These are phyloP conservation scores for Diaporthe sp. DNA, from an alignment of 2,329 filamentous ascomycete species.

Conservation along the genomic window DNA sequence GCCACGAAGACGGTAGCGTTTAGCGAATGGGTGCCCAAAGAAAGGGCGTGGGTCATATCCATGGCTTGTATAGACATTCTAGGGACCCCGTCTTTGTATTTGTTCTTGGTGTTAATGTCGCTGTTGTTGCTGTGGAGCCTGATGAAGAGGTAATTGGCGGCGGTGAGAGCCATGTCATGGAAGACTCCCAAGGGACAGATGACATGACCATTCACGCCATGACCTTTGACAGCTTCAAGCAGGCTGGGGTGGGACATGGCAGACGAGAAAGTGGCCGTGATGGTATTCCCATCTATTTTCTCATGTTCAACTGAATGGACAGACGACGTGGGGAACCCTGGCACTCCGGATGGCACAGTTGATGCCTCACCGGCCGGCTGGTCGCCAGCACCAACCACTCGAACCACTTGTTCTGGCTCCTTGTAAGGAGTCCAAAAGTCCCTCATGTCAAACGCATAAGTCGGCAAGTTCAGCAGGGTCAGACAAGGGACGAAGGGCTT, in stretches of 20 bases:
- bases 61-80: background rate
- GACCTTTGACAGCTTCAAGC: slow-evolving; percentile 65
- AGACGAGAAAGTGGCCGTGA: background rate
- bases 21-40: background rate
- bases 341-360: background rate
- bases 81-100: background rate
- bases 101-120: background rate
- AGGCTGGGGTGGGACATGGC: slow-evolving; percentile 67
- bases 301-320: background rate
- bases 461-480: slow-evolving; percentile 51
- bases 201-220: slow-evolving; percentile 56
- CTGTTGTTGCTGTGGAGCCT: background rate
- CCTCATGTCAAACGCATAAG: slow-evolving; percentile 55
- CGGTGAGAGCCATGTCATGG: slow-evolving; percentile 2
- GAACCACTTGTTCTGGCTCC: background rate
- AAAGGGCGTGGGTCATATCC: background rate
- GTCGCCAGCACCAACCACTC: background rate
- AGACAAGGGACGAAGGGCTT: slow-evolving; percentile 41
- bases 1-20: background rate
- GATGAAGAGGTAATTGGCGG: background rate
- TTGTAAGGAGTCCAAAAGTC: slow-evolving; percentile 56
- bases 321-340: background rate
- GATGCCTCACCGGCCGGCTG: background rate
- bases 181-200: background rate
- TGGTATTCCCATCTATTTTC: background rate